Evolutionary conservation across 129 eudicot species (phyloP).

Genomic region (sunflower (Helianthus annuus)): DNA sequence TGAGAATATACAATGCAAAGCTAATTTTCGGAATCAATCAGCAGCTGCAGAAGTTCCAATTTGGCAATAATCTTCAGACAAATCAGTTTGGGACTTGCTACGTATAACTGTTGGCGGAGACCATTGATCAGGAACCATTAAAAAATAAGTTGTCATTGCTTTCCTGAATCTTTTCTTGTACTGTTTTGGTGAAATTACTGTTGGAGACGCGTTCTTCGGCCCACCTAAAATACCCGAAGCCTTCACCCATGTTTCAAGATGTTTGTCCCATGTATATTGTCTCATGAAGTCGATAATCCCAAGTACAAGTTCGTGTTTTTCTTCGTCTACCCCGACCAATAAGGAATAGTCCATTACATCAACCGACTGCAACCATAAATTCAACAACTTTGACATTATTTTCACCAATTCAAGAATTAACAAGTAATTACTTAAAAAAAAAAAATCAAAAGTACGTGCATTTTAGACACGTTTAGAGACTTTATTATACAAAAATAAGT

Average conservation of each 20-base stretch:
- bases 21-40: conserved; percentile 41
- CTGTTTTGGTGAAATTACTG: conserved; percentile 93
- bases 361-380: conserved; percentile 58
- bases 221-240: conserved; percentile 97
- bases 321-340: conserved; percentile 91
- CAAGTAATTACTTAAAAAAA: no score
- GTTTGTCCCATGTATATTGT: conserved; percentile 99
- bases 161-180: conserved; percentile 96
- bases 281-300: conserved; percentile 99
- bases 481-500: no score
- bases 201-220: conserved; percentile 85
- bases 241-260: conserved; percentile 98
- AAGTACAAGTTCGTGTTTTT: conserved; percentile 86
- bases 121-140: conserved; percentile 99
- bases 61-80: conserved; percentile 60
- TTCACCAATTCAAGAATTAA: no score
- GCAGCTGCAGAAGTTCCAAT: conserved; percentile 34
- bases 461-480: no score
- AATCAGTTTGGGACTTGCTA: conserved; percentile 66
- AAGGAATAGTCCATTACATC: conserved; percentile 99
- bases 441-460: no score
- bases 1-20: conserved; percentile 28
- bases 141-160: conserved; percentile 94
- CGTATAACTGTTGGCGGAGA: conserved; percentile 71
- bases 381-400: not conserved